A percentile compares a stretch with the other conserved stretches of the same genome.
These are phyloP conservation scores for Letharia columbiana DNA, from an alignment of 495 filamentous ascomycete species.

Conservation along the genomic window DNA sequence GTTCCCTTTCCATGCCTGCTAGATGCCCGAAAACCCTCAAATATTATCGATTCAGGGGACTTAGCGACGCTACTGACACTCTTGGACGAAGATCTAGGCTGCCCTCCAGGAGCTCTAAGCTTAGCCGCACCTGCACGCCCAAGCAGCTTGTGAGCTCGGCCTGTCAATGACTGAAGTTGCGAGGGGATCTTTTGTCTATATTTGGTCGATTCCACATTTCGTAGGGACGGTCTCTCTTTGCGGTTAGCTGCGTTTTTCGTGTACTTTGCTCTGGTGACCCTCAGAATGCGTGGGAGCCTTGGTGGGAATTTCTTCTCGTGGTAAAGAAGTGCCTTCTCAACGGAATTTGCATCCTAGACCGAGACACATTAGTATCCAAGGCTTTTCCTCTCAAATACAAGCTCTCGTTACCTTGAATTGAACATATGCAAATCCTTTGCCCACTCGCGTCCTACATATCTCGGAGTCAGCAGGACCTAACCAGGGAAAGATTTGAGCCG, in stretches of 20 bases:
- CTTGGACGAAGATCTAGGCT: conserved; percentile 17
- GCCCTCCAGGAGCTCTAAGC: conserved; percentile 40
- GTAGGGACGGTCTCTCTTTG: conserved; percentile 22
- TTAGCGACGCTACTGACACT: conserved; percentile 35
- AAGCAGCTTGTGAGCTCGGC: conserved; percentile 73
- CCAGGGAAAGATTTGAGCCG: background rate
- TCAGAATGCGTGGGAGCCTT: conserved; percentile 76
- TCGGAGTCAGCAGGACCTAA: background rate
- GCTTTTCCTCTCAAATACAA: too few species aligned
- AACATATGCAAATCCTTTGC: conserved; percentile 96
- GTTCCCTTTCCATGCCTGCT: conserved; percentile 53
- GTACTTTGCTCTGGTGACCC: conserved; percentile 77
- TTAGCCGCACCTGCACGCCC: conserved; percentile 68
- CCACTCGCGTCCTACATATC: conserved; percentile 58
- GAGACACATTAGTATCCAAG: conserved; percentile 14
- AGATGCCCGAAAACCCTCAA: conserved; percentile 82
- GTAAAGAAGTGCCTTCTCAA: conserved; percentile 78
- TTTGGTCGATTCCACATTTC: conserved; percentile 27
- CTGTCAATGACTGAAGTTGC: conserved; percentile 61
- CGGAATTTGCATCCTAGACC: conserved; percentile 63
- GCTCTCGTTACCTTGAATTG: conserved; percentile 62
- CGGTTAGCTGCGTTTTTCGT: conserved; percentile 50
- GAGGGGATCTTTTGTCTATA: conserved; percentile 58
- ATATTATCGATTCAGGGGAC: conserved; percentile 62
- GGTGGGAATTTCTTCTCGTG: conserved; percentile 89